A percentile compares a stretch with the other conserved stretches of the same genome.
phyloP scores from a whole-genome alignment of 106 monocot species.

The Allium sativum region DNA sequence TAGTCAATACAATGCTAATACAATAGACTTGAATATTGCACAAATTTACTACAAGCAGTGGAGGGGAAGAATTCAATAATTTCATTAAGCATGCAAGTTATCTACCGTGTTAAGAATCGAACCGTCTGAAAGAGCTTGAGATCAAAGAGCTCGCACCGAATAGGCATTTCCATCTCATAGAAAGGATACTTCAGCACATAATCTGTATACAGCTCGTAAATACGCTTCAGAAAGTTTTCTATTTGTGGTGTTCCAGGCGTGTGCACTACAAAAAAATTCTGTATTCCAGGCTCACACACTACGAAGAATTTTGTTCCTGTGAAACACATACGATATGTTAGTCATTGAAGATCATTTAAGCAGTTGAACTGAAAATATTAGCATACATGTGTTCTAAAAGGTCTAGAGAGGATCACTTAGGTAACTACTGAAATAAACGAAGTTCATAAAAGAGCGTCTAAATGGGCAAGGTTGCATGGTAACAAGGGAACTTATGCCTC shows the following conservation, averaged over 20 bases:
- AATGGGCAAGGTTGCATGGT: too few species aligned
- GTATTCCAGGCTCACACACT: conserved; percentile 73
- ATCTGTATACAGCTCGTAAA: conserved; percentile 91
- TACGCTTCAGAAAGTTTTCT: conserved; percentile 62
- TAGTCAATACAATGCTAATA: too few species aligned
- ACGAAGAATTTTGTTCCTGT: conserved; percentile 93
- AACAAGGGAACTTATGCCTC: too few species aligned
- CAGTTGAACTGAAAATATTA: neutral
- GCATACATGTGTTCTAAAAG: neutral
- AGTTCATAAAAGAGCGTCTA: neutral
- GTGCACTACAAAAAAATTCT: too few species aligned
- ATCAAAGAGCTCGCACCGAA: conserved; percentile 92
- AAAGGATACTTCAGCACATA: conserved; percentile 95
- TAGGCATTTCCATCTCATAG: conserved; percentile 99
- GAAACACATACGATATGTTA: neutral
- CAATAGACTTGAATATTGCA: too few species aligned
- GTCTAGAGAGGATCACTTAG: neutral
- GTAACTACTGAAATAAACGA: neutral
- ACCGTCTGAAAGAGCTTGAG: conserved; percentile 71
- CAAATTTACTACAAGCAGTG: too few species aligned
- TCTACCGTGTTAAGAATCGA: conserved; percentile 54
- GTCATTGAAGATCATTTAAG: neutral
- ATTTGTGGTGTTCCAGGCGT: conserved; percentile 60
- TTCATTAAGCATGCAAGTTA: neutral
- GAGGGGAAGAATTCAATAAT: too few species aligned